Evolutionary conservation across 305 asterid species (phyloP).

Genomic region (Fraxinus floribunda): DNA sequence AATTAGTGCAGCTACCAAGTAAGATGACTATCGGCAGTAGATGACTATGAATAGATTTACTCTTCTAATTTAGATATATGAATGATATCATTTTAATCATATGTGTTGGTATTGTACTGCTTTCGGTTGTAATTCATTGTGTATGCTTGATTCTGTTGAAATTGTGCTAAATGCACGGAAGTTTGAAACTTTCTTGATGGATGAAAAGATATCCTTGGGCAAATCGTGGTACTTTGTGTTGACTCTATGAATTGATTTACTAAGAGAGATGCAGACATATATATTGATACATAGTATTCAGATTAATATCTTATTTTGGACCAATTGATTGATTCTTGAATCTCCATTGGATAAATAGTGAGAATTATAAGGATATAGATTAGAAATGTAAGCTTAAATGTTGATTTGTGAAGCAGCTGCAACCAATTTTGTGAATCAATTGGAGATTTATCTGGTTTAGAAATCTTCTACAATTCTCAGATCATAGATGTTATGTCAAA

Average conservation of each 20-base stretch:
- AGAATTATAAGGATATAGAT: neutral
- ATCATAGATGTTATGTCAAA: neutral
- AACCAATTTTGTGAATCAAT: neutral
- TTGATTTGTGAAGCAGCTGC: neutral
- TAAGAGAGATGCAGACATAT: neutral
- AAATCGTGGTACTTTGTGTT: conserved; percentile 6
- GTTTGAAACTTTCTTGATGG: neutral
- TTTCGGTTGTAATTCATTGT: neutral
- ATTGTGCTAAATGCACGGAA: neutral
- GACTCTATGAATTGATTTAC: conserved; percentile 4
- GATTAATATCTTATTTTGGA: conserved; percentile 9
- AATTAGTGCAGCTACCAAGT: neutral
- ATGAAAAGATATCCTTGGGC: neutral
- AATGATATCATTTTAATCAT: neutral
- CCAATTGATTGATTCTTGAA: conserved; percentile 4
- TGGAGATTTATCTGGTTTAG: neutral
- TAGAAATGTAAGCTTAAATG: neutral
- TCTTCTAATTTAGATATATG: neutral
- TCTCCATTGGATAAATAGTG: neutral
- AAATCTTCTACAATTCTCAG: neutral
- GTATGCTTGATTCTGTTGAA: neutral
- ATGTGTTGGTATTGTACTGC: neutral
- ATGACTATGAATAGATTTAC: neutral
- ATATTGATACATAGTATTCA: neutral
- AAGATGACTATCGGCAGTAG: neutral